phyloP scores from a whole-genome alignment of 169 alveolate species.

The Sarcocystis neurona region DNA sequence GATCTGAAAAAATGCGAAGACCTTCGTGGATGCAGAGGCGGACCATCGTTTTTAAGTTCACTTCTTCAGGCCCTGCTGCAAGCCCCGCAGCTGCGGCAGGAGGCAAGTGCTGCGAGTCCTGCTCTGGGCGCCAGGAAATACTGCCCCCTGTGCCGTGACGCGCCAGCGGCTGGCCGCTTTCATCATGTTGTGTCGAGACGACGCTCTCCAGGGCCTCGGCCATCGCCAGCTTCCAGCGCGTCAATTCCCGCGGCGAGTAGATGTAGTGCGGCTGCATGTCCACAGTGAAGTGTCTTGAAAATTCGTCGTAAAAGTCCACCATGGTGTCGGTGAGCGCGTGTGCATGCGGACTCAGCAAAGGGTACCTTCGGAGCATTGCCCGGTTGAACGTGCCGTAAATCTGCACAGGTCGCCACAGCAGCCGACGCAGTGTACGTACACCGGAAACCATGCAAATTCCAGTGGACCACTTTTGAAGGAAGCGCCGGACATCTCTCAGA shows the following conservation, averaged over 20 bases:
- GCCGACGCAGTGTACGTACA: not conserved
- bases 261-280: slow-evolving; percentile 97
- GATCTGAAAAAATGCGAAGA: slow-evolving; percentile 94
- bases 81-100: slow-evolving; percentile 1
- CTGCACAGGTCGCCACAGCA: slow-evolving; percentile 14
- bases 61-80: slow-evolving; percentile 57
- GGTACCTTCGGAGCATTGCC: slow-evolving; percentile 85
- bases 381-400: slow-evolving; percentile 93
- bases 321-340: slow-evolving; percentile 94
- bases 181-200: too few relatives aligned
- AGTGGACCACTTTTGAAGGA: not conserved
- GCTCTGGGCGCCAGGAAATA: not conserved
- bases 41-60: slow-evolving; percentile 77
- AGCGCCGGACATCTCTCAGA: too few relatives aligned
- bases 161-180: slow-evolving; percentile 11
- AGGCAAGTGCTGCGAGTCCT: not conserved
- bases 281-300: slow-evolving; percentile 91
- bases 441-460: not conserved
- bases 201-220: slow-evolving; percentile 63
- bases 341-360: slow-evolving; percentile 76
- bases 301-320: slow-evolving; percentile 95
- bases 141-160: slow-evolving; percentile 4
- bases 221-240: slow-evolving; percentile 91
- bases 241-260: slow-evolving; percentile 97
- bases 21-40: slow-evolving; percentile 95